A percentile compares a stretch with the other conserved stretches of the same genome.
These are phyloP conservation scores for Alternaria triticina DNA, from an alignment of 2,329 filamentous ascomycete genomes.

Conservation along the genomic window DNA sequence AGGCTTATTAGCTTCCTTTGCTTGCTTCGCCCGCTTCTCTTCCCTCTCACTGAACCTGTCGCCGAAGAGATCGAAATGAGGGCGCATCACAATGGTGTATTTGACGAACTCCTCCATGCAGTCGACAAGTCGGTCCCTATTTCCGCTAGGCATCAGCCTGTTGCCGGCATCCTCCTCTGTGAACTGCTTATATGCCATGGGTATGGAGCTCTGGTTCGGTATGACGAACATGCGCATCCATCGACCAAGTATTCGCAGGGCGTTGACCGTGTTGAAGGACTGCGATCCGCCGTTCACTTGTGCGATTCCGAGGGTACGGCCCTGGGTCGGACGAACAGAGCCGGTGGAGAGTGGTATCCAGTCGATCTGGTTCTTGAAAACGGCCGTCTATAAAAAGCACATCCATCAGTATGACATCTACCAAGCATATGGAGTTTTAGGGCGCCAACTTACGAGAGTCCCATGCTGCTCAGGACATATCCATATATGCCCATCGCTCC, in stretches of 20 bases:
- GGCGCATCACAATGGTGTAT: constrained; percentile 69
- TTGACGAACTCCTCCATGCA: constrained; percentile 76
- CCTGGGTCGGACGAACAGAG: constrained; percentile 69
- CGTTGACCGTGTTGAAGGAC: constrained; percentile 72
- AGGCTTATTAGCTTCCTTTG: constrained; percentile 6
- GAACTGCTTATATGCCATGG: constrained; percentile 69
- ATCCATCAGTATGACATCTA: background rate
- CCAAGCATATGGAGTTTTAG: no score
- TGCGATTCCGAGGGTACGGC: constrained; percentile 66
- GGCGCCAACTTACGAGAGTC: constrained; percentile 56
- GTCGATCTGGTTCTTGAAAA: constrained; percentile 75
- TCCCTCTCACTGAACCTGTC: constrained; percentile 68
- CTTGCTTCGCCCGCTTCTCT: constrained; percentile 45
- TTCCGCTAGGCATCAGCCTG: constrained; percentile 61
- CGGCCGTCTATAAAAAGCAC: constrained; percentile 56
- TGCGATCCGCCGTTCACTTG: constrained; percentile 70
- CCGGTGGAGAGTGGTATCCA: constrained; percentile 70
- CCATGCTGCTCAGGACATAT: constrained; percentile 71
- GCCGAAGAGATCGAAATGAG: constrained; percentile 65
- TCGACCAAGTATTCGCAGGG: constrained; percentile 67
- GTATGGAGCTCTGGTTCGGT: constrained; percentile 70
- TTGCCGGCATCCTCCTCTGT: constrained; percentile 58
- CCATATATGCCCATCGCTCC: constrained; percentile 73
- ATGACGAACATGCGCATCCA: constrained; percentile 76
- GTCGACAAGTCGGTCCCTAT: constrained; percentile 67